Conservation (phyloP, 345 rosid genomes). For the Pelargonium nanum region DNA sequence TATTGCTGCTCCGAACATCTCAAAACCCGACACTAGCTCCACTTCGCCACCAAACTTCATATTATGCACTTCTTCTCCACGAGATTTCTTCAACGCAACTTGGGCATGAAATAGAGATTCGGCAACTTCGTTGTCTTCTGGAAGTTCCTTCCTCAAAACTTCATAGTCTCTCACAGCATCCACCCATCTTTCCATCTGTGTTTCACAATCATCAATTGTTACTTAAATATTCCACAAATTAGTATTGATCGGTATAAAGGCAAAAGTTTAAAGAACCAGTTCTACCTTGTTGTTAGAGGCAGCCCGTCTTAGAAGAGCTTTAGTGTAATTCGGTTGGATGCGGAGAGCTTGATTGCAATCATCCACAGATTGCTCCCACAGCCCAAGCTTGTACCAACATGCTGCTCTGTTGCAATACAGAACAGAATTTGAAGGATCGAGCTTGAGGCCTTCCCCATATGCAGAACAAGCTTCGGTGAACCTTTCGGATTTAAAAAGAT, state of each 20-base stretch:
- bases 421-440: slow-evolving; percentile 72
- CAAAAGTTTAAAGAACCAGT: neutral
- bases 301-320: slow-evolving; percentile 85
- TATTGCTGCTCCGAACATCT: slow-evolving; percentile 72
- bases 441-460: slow-evolving; percentile 77
- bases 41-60: slow-evolving; percentile 97
- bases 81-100: slow-evolving; percentile 86
- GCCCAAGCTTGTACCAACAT: slow-evolving; percentile 79
- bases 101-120: slow-evolving; percentile 86
- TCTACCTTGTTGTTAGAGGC: slow-evolving; percentile 72
- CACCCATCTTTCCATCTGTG: slow-evolving; percentile 80
- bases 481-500: slow-evolving; percentile 91
- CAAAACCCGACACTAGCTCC: slow-evolving; percentile 58
- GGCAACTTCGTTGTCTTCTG: slow-evolving; percentile 69
- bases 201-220: neutral
- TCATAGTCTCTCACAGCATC: slow-evolving; percentile 88
- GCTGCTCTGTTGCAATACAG: slow-evolving; percentile 83
- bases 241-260: neutral
- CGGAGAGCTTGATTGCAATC: slow-evolving; percentile 71
- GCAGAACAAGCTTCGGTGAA: slow-evolving; percentile 91
- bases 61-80: slow-evolving; percentile 80
- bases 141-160: slow-evolving; percentile 65
- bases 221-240: neutral
- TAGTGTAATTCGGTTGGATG: slow-evolving; percentile 59
- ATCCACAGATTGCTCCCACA: slow-evolving; percentile 70